Evolutionary conservation across 2,329 filamentous ascomycete genomes (phyloP), one percentile per base, ranked within the genome.

Genomic region (Metarhizium sp.): DNA sequence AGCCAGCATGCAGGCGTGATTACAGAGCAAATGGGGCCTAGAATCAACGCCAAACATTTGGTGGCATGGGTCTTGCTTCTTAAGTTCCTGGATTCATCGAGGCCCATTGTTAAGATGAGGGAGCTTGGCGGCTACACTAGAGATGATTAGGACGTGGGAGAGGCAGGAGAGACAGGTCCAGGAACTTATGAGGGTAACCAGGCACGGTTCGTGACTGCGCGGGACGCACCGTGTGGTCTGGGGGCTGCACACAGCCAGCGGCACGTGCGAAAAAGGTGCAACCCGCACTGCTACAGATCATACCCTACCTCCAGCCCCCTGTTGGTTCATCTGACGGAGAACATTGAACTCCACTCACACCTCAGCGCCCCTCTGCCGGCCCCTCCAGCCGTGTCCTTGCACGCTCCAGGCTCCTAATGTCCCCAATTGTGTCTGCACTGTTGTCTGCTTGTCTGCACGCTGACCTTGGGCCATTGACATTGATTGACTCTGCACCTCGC

Each of bases 281-380:
- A 0, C 0, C 0, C 0, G 13, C 51, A 68, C 65, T 59, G 60
- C 59, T 49, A 38, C 50, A 50, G 65, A 62, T 66, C 52, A 51
- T 55, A 51, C 55, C 57, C 61, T 72, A 73, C 60, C 65, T 43
- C 50, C 59, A 67, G 64, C 62, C 60, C 57, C 58, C 59, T 58
- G 62, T 63, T 68, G 68, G 67, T 63, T 75, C 74, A 76, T 75
- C 72, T 75, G 69, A 66, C 66, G 59, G 60, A 58, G 25, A 25
- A 25, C 25, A 25, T 25, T 25, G 56, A 64, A 70, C 69, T 64
- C 67, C 71, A 74, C 70, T 66, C 73, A 74, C 67, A 72, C 72
- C 66, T 63, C 60, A 64, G 61, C 55, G 59, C 61, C 61, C 58
- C 60, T 59, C 59, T 59, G 63, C 61, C 59, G 20, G 25, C 25